Base-by-base conservation (phyloP, 1,284 basidiomycete species). In the Volvariella volvacea region DNA sequence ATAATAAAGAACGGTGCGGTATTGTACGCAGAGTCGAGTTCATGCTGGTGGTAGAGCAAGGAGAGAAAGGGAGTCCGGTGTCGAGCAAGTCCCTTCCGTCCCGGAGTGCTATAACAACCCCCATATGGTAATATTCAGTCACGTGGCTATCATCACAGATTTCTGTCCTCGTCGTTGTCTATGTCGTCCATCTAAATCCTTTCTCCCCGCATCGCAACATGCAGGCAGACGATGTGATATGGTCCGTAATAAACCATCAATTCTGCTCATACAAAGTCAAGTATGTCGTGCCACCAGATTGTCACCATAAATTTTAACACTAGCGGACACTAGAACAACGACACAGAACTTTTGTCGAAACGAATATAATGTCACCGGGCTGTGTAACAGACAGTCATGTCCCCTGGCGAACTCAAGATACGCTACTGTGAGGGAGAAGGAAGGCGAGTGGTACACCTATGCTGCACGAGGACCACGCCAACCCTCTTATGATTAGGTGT, bases 231-330 rank as follows among this genome's bases (percentile, higher is more conserved):
- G 92, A 94, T 66, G 86, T 95, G 53, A 94, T 95, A 52, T 95
- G 92, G 92, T 88, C 86, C 21, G 88, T 93, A 34, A 94, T 95
- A 61, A 92, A 92, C 64, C 76, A 81, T 51, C 88, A 92, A 63
- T 93, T 94, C 64, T 96, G 93, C 70, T 94, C 92, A 0, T 97
- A 94, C 67, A 96, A 95, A 85, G 92, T 97, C 74, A 96, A 93
- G 92, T 93, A 56, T 61, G 88, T 71, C 16, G 42, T 15, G 22
- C 16, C 15, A 2, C 38, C 36, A n/a, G 37, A 38, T 20, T 37
- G n/a, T 34, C 36, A 22, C 39, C 20, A 46, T 37, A 50, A 42
- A 42, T 41, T 30, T 50, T 30, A 42, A 41, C 41, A 44, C 20
- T 39, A 15, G 34, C 6, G 8, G 6, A n/a, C 6, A 6, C 19